Conservation (phyloP, 2,329 filamentous ascomycete genomes). For the Emmonsiellopsis sp. region DNA sequence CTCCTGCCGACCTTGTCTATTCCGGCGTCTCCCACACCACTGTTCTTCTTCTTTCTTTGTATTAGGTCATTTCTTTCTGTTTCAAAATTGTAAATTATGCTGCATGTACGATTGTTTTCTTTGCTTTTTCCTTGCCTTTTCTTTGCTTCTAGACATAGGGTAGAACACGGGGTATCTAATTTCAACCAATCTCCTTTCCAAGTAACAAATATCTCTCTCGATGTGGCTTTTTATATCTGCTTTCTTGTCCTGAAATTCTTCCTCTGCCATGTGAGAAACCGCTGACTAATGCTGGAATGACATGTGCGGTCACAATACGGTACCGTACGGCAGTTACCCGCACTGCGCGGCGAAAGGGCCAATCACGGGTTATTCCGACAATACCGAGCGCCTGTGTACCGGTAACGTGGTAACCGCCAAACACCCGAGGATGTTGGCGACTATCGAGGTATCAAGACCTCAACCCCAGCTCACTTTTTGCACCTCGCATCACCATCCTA, state of each 20-base stretch:
- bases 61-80: neutral
- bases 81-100: conserved; percentile 1
- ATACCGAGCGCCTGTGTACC: neutral
- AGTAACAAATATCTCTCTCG: too few relatives aligned
- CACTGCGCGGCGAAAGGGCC: neutral
- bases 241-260: neutral
- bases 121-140: neutral
- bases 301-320: neutral
- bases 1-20: neutral
- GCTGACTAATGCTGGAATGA: neutral
- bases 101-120: neutral
- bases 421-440: conserved; percentile 1
- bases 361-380: too few relatives aligned
- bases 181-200: too few relatives aligned
- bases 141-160: neutral
- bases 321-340: neutral
- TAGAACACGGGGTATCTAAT: too few relatives aligned
- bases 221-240: too few relatives aligned
- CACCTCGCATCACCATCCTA: neutral
- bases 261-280: neutral
- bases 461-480: neutral
- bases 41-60: neutral
- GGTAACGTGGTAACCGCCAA: neutral
- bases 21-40: neutral
- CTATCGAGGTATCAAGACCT: neutral